These are phyloP conservation scores for Colletotrichum sp. DNA, from an alignment of 2,329 filamentous ascomycete genomes.

Conservation along the genomic window DNA sequence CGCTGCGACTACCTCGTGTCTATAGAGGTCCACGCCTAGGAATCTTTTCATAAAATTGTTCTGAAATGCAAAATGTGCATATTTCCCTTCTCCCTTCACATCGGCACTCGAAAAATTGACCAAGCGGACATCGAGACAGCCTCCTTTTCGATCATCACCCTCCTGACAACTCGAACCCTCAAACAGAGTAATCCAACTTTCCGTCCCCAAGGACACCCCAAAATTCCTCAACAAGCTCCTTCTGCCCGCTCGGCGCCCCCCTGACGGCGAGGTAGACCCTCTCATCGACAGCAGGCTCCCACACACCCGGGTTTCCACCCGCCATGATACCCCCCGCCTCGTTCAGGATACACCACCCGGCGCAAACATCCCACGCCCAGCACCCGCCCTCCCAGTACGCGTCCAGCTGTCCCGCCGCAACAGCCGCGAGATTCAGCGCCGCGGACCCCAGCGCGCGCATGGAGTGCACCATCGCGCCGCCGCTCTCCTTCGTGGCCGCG, in stretches of 20 bases:
- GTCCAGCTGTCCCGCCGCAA: conserved; percentile 75
- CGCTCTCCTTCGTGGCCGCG: conserved; percentile 61
- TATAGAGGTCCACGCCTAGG: background rate
- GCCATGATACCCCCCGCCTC: conserved; percentile 79
- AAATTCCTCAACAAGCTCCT: conserved; percentile 67
- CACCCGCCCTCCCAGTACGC: conserved; percentile 84
- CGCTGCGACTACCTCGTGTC: background rate
- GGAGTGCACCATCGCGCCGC: conserved; percentile 79
- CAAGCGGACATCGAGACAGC: background rate
- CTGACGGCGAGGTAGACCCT: conserved; percentile 68
- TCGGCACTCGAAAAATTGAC: rapidly evolving
- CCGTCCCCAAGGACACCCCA: conserved; percentile 65
- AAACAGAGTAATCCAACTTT: conserved; percentile 50
- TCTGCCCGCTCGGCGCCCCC: conserved; percentile 63
- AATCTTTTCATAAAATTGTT: background rate
- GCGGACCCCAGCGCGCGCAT: conserved; percentile 75
- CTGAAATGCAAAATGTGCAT: background rate
- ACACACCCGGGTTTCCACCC: conserved; percentile 75
- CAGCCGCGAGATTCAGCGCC: conserved; percentile 75
- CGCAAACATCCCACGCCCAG: conserved; percentile 87
- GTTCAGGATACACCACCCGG: conserved; percentile 76
- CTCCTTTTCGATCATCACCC: background rate
- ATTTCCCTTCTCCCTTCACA: background rate
- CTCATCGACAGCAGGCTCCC: conserved; percentile 65
- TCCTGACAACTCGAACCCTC: background rate